Evolutionary conservation across 2,329 filamentous ascomycete genomes (phyloP), one percentile per base, ranked within the genome.

Genomic region (Alternaria brassicae): DNA sequence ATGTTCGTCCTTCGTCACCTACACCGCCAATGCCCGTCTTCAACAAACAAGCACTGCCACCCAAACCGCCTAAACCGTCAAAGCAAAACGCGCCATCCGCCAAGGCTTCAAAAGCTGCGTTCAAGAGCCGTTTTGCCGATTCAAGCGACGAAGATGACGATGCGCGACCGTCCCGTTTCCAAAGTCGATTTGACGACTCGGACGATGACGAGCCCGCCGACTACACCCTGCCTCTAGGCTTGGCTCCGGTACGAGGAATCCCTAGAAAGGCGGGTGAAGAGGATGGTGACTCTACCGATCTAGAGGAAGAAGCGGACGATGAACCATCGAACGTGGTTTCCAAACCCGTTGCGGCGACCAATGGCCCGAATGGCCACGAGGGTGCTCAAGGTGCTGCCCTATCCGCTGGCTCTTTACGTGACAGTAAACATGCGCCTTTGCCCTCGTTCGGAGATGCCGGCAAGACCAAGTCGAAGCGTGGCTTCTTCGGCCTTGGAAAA

Each of bases 101-200:
- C 6, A 70, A 61, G n/a, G 47, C 68, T 27, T 27, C 58, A 10
- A 71, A 62, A 25, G 53, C 68, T 21, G 42, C 67, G 1, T 76
- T 77, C 63, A 72, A 71, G 55, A 78, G 73, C 69, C 87, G 89
- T 1, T 90, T 92, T 67, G 86, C 81, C 1, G 89, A 92, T 68
- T 92, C 90, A 1, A 92, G 90, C 69, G 89, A 92, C 42, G 80
- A 81, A 30, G 81, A 82, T 2, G 74, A 72, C 3, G 74, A 72
- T 6, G 70, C 71, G 10, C 60, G 69, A 10, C 67, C 75, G 17
- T 67, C 63, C 5, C 69, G 66, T 12, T 83, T 83, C 70, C 74
- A 77, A 52, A 83, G 81, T 60, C 78, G 82, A 5, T 83, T 83
- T 58, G 81, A 76, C 2, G 82, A 84, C 58, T 83, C 81, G 45